Evolutionary conservation across 768 basidiomycete species (phyloP).

Genomic region (Favolaschia claudopus): DNA sequence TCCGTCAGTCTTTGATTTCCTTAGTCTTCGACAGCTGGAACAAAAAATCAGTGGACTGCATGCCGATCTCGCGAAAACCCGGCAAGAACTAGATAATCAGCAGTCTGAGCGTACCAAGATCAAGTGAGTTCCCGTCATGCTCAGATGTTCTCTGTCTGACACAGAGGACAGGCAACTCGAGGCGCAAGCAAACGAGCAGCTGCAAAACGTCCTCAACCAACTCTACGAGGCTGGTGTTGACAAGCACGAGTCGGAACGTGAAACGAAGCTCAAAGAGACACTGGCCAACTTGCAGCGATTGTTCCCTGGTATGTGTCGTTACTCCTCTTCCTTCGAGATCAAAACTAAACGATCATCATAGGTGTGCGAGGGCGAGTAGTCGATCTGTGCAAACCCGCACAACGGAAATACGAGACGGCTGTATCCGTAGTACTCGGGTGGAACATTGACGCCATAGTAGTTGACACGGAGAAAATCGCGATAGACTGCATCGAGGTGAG

Average conservation of each 20-base stretch:
- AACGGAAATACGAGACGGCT: constrained; percentile 90
- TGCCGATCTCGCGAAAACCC: constrained; percentile 66
- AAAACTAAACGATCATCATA: constrained; percentile 32
- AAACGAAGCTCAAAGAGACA: constrained; percentile 85
- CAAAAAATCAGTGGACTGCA: constrained; percentile 63
- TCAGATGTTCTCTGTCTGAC: not conserved
- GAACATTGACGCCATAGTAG: constrained; percentile 94
- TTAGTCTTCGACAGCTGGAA: constrained; percentile 57
- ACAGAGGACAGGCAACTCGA: constrained; percentile 75
- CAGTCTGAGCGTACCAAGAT: constrained; percentile 85
- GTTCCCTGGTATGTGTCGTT: constrained; percentile 72
- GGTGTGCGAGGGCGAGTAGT: constrained; percentile 93
- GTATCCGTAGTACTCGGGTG: constrained; percentile 92
- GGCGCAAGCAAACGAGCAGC: constrained; percentile 90
- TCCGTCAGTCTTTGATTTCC: not conserved
- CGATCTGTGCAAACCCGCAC: constrained; percentile 94
- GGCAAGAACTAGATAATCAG: constrained; percentile 84
- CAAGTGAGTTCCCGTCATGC: constrained; percentile 54
- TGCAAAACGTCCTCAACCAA: constrained; percentile 81
- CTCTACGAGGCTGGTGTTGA: constrained; percentile 92
- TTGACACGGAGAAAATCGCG: constrained; percentile 96
- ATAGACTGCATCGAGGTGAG: constrained; percentile 95
- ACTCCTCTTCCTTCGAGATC: not conserved
- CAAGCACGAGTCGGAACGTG: constrained; percentile 84
- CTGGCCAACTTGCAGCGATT: constrained; percentile 84